A percentile compares a stretch with the other conserved stretches of the same genome.
These are phyloP conservation scores for Auxenochlorella protothecoides DNA, from an alignment of 139 green algal genomes.

Conservation along the genomic window DNA sequence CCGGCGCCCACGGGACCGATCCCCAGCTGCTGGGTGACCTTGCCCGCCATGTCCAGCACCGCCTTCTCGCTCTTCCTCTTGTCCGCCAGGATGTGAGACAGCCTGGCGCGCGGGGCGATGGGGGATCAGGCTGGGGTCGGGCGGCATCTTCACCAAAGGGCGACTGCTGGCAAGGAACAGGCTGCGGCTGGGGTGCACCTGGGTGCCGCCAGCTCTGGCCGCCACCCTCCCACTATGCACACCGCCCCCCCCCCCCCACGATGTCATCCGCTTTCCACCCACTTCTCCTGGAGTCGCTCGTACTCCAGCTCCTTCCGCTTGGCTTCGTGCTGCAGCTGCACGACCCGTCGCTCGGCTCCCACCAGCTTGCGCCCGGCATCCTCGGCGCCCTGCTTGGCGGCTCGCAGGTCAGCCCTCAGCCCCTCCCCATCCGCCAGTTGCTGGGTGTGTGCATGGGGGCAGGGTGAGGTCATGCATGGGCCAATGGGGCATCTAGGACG, in stretches of 20 bases:
- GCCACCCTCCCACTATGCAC: not conserved
- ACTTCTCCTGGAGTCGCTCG: slow-evolving; percentile 39
- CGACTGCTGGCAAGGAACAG: not conserved
- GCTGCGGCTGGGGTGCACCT: too few relatives aligned
- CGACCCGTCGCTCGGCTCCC: slow-evolving; percentile 16
- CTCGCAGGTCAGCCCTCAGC: slow-evolving; percentile 16
- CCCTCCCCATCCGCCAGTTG: slow-evolving; percentile 2
- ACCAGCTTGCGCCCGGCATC: slow-evolving; percentile 25
- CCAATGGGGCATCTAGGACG: too few relatives aligned
- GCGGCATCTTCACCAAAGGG: not conserved
- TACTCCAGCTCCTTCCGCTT: slow-evolving; percentile 43
- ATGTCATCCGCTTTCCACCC: not conserved
- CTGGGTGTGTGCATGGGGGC: not conserved
- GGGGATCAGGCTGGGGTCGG: not conserved
- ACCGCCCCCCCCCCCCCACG: not conserved
- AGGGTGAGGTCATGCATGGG: too few relatives aligned
- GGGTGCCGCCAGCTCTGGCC: not conserved
- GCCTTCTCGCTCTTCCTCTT: slow-evolving; percentile 25
- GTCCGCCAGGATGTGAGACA: slow-evolving; percentile 21
- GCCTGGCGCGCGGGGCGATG: not conserved
- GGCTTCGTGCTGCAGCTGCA: slow-evolving; percentile 46
- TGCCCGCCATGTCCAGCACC: slow-evolving; percentile 22
- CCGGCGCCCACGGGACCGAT: not conserved
- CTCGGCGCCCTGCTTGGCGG: slow-evolving; percentile 15
- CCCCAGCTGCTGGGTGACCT: slow-evolving; percentile 19